Evolutionary conservation across 2,329 filamentous ascomycete species (phyloP), one percentile per base, ranked within the genome.

Genomic region (Neobulgaria alba): DNA sequence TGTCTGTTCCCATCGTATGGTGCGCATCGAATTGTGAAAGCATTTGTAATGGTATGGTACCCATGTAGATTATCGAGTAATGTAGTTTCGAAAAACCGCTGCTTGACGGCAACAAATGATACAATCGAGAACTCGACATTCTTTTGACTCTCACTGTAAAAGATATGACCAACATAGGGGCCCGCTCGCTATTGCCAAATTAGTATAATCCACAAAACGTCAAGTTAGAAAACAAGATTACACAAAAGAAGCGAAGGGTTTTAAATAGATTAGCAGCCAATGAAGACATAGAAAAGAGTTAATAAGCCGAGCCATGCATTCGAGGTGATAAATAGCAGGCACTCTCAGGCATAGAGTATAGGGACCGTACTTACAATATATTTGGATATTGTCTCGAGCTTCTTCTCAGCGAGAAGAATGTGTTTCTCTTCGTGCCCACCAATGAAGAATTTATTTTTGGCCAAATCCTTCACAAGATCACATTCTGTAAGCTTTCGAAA

Each of bases 301-400:
- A n/a, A n/a, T n/a, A n/a, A n/a, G n/a, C n/a, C n/a, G n/a, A n/a
- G n/a, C n/a, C n/a, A n/a, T n/a, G n/a, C n/a, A n/a, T n/a, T n/a
- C n/a, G n/a, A n/a, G n/a, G n/a, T n/a, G n/a, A n/a, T n/a, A n/a
- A n/a, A n/a, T n/a, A n/a, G n/a, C n/a, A n/a, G n/a, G n/a, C n/a
- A n/a, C n/a, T n/a, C n/a, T n/a, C n/a, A n/a, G n/a, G n/a, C n/a
- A n/a, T n/a, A n/a, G n/a, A n/a, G n/a, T n/a, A n/a, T n/a, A n/a
- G n/a, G n/a, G n/a, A n/a, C n/a, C n/a, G n/a, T n/a, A 42, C 49
- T 48, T 38, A 57, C 56, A 30, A 37, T 45, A 10, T 52, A 48
- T 31, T 56, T 55, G 10, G 15, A 26, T 14, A 58, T 46, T 23
- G 46, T 53, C 7, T 56, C 46, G 1, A 59, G 41, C 36, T 56